Percentiles rank a stretch among this genome's conserved stretches.
Evolutionary conservation across 345 rosid species (phyloP).

Genomic region (Populus simonii): DNA sequence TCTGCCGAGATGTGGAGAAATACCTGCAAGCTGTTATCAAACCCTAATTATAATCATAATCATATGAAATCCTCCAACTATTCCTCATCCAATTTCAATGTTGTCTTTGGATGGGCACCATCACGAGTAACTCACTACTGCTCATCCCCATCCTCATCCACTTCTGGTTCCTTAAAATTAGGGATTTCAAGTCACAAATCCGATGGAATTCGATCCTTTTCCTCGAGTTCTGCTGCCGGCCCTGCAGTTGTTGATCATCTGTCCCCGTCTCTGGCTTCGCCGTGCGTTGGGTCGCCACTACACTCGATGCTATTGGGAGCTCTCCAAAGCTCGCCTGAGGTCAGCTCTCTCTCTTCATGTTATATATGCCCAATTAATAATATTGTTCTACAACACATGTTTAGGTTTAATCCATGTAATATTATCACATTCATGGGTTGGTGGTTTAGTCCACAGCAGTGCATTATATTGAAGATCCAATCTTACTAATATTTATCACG

Average conservation of each 20-base stretch:
- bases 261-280: conserved; percentile 30
- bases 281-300: conserved; percentile 48
- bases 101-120: not conserved
- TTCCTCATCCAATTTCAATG: not conserved
- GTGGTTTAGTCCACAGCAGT: too few species aligned
- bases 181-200: conserved; percentile 30
- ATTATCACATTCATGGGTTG: too few species aligned
- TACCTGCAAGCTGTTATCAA: not conserved
- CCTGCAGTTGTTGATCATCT: conserved; percentile 14
- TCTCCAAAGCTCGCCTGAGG: conserved; percentile 98
- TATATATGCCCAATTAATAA: too few species aligned
- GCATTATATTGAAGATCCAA: too few species aligned
- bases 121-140: conserved; percentile 10
- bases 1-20: conserved; percentile 21
- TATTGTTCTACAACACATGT: too few species aligned
- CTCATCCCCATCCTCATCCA: conserved; percentile 24
- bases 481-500: not conserved
- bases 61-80: not conserved
- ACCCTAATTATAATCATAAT: not conserved
- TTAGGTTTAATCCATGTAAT: too few species aligned
- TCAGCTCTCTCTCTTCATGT: conserved; percentile 5
- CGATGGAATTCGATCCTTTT: conserved; percentile 37
- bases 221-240: conserved; percentile 22
- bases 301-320: conserved; percentile 81
- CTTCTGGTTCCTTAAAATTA: conserved; percentile 24